Evolutionary conservation across 1,284 basidiomycete genomes (phyloP).

Genomic region (Ustilago crameri): DNA sequence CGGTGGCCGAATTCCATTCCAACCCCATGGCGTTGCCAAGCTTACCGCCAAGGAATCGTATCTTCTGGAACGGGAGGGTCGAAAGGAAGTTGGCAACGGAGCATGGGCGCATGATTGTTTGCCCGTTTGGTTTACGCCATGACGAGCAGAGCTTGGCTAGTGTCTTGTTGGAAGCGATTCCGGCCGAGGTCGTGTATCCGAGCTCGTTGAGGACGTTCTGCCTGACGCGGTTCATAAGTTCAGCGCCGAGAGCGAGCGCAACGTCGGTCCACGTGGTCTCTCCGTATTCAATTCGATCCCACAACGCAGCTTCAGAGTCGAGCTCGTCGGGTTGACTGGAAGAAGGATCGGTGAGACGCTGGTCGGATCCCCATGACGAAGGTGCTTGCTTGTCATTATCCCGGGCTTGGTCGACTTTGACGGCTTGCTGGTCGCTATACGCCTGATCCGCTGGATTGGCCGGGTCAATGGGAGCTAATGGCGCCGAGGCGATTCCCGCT

Average conservation of each 20-base stretch:
- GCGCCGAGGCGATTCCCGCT: constrained; percentile 31
- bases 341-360: constrained; percentile 36
- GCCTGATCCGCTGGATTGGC: constrained; percentile 2
- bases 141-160: constrained; percentile 80
- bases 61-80: constrained; percentile 69
- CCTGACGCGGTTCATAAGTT: constrained; percentile 83
- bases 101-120: constrained; percentile 59
- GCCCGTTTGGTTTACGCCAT: constrained; percentile 60
- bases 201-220: constrained; percentile 78
- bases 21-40: constrained; percentile 86
- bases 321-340: constrained; percentile 44
- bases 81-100: constrained; percentile 55
- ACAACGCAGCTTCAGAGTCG: constrained; percentile 37
- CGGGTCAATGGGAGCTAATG: constrained; percentile 10
- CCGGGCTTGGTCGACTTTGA: constrained; percentile 21
- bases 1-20: constrained; percentile 83
- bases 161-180: constrained; percentile 92
- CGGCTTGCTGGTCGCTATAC: constrained; percentile 35
- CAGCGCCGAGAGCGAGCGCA: constrained; percentile 86
- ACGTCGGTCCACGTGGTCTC: constrained; percentile 86
- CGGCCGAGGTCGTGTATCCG: constrained; percentile 95
- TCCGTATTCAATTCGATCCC: constrained; percentile 48
- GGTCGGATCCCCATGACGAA: constrained; percentile 26
- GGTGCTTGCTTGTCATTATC: constrained; percentile 47
- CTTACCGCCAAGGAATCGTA: constrained; percentile 94